Evolutionary conservation across 345 rosid genomes (phyloP).

Genomic region (Citrus australasica): DNA sequence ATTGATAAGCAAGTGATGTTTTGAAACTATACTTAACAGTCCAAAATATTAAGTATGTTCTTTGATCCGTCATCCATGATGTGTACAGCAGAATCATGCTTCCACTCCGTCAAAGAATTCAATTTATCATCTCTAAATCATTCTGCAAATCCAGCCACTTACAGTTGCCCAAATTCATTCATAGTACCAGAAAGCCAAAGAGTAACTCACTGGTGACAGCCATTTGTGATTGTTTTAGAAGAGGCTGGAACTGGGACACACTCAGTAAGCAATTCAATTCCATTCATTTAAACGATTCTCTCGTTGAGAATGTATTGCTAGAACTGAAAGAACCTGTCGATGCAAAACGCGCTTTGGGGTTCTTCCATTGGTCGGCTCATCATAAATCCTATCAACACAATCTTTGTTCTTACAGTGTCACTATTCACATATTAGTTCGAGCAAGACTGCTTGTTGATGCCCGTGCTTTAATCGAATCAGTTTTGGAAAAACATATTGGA

Average conservation of each 20-base stretch:
- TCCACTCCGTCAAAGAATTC: not conserved
- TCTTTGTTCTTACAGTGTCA: constrained; percentile 45
- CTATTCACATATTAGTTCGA: constrained; percentile 53
- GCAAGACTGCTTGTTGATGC: constrained; percentile 62
- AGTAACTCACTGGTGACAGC: constrained; percentile 15
- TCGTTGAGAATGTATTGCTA: constrained; percentile 49
- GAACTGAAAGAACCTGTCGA: constrained; percentile 56
- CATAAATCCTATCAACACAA: constrained; percentile 42
- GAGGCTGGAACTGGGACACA: constrained; percentile 50
- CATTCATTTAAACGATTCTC: constrained; percentile 31
- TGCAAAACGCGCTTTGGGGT: constrained; percentile 63
- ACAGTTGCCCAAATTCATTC: not conserved
- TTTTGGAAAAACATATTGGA: constrained; percentile 30
- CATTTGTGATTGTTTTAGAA: constrained; percentile 38
- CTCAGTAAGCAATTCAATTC: constrained; percentile 40
- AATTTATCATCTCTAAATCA: not conserved
- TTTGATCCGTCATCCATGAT: no score
- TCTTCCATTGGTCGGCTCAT: constrained; percentile 77
- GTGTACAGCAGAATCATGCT: not conserved
- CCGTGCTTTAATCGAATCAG: constrained; percentile 51
- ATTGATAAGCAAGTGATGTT: no score
- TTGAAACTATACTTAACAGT: no score
- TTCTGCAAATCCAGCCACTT: not conserved
- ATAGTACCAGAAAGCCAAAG: constrained; percentile 8
- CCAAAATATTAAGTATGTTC: no score